Evolutionary conservation across 345 rosid genomes (phyloP).

Genomic region (Aurinia saxatilis): DNA sequence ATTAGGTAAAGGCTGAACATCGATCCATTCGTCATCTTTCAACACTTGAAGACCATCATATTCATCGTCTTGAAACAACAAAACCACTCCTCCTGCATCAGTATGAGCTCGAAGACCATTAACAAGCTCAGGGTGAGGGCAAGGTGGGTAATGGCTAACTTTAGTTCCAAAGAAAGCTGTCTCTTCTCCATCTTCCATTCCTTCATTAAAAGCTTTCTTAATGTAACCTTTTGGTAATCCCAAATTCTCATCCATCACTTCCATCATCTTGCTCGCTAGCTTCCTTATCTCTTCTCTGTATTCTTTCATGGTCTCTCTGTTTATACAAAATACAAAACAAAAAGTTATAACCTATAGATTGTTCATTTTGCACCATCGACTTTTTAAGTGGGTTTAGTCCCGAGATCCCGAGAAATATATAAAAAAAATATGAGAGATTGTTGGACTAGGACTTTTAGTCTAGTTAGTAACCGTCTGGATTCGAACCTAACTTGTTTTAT

Average conservation of each 20-base stretch:
- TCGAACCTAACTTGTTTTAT: too few relatives aligned
- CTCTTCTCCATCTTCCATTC: slow-evolving; percentile 34
- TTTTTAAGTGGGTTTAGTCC: too few relatives aligned
- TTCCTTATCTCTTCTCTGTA: slow-evolving; percentile 69
- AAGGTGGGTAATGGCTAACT: slow-evolving; percentile 93
- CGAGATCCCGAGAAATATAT: too few relatives aligned
- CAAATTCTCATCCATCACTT: slow-evolving; percentile 84
- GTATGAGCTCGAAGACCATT: slow-evolving; percentile 86
- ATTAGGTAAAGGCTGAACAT: slow-evolving; percentile 70
- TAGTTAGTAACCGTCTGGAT: too few relatives aligned
- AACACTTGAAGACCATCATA: slow-evolving; percentile 82
- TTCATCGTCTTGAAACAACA: slow-evolving; percentile 76
- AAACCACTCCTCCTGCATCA: slow-evolving; percentile 90
- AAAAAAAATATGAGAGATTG: too few relatives aligned
- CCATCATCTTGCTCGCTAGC: slow-evolving; percentile 62
- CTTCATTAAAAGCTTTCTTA: slow-evolving; percentile 51
- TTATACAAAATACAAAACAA: background rate
- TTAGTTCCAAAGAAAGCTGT: slow-evolving; percentile 72
- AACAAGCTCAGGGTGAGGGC: slow-evolving; percentile 66
- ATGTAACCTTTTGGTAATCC: slow-evolving; percentile 61
- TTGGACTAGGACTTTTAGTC: too few relatives aligned
- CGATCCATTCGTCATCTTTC: slow-evolving; percentile 77
- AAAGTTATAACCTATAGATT: background rate
- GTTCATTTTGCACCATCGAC: too few relatives aligned
- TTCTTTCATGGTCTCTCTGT: slow-evolving; percentile 70